These are phyloP conservation scores for Grigorovia yakushimaensis DNA, from an alignment of 805 yeast genomes.

Conservation along the genomic window DNA sequence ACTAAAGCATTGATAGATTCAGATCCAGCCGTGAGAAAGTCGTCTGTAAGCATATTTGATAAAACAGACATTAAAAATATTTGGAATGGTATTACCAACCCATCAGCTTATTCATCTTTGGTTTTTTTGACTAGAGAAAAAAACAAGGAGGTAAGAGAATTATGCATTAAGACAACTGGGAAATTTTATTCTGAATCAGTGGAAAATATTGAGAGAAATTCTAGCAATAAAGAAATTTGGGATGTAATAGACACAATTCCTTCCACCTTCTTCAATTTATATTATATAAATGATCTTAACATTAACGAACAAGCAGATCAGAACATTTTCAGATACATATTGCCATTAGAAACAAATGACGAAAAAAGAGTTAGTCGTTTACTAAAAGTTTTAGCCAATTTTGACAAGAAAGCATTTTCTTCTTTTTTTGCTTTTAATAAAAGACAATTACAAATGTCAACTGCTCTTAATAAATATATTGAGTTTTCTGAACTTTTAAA, in stretches of 20 bases:
- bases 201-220: constrained; percentile 13
- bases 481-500: constrained; percentile 37
- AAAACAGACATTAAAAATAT: constrained; percentile 39
- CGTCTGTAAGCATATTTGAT: constrained; percentile 45
- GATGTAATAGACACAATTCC: constrained; percentile 42
- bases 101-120: constrained; percentile 42
- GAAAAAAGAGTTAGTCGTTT: constrained; percentile 44
- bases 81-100: constrained; percentile 38
- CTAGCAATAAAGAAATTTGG: constrained; percentile 18
- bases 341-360: constrained; percentile 45
- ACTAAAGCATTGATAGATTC: constrained; percentile 64
- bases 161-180: constrained; percentile 46
- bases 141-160: constrained; percentile 51
- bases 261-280: constrained; percentile 48
- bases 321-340: constrained; percentile 46
- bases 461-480: constrained; percentile 41
- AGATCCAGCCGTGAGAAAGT: constrained; percentile 61
- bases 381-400: constrained; percentile 35
- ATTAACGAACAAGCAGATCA: constrained; percentile 60
- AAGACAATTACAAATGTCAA: constrained; percentile 54
- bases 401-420: constrained; percentile 49
- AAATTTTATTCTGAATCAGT: constrained; percentile 44
- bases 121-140: constrained; percentile 64
- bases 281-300: constrained; percentile 62
- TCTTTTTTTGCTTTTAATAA: constrained; percentile 61